Percentiles rank a stretch among this genome's conserved stretches.
phyloP scores from a whole-genome alignment of 2,329 filamentous ascomycete species.

The Penicillium sp. region DNA sequence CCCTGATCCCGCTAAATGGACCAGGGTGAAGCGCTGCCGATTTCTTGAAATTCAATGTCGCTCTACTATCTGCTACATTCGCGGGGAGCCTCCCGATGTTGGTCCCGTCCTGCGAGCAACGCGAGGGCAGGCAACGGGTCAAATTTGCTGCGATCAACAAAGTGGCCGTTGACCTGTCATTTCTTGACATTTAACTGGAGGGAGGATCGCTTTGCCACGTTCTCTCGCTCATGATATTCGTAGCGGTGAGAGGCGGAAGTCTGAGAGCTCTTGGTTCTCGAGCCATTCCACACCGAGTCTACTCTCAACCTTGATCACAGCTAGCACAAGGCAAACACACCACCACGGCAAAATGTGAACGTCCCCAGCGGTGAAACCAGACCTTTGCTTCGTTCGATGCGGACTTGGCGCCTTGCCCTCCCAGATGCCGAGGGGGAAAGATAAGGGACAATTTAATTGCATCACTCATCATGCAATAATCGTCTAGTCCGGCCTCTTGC shows the following conservation, averaged over 20 bases:
- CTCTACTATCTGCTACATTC: not conserved
- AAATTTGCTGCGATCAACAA: not conserved
- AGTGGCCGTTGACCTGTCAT: slow-evolving; percentile 10
- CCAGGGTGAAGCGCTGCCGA: not conserved
- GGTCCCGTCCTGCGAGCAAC: slow-evolving; percentile 3
- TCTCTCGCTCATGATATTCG: not conserved
- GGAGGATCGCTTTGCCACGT: slow-evolving; percentile 3
- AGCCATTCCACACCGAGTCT: not conserved
- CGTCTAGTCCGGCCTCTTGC: not conserved
- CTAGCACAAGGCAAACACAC: not conserved
- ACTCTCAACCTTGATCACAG: not conserved
- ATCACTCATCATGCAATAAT: not conserved
- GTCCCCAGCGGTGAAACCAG: not conserved
- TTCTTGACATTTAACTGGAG: not conserved
- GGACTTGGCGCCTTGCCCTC: not conserved
- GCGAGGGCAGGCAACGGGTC: not conserved
- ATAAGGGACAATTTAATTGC: not conserved
- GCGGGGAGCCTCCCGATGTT: slow-evolving; percentile 17
- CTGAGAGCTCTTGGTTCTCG: not conserved
- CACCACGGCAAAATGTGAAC: not conserved
- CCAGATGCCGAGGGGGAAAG: not conserved
- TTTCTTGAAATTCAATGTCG: not conserved
- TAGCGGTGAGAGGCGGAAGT: not conserved
- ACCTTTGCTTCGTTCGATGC: not conserved
- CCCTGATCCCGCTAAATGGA: slow-evolving; percentile 12